Evolutionary conservation across 2,329 filamentous ascomycete genomes (phyloP).

Genomic region (Dendrostoma leiphaemia): DNA sequence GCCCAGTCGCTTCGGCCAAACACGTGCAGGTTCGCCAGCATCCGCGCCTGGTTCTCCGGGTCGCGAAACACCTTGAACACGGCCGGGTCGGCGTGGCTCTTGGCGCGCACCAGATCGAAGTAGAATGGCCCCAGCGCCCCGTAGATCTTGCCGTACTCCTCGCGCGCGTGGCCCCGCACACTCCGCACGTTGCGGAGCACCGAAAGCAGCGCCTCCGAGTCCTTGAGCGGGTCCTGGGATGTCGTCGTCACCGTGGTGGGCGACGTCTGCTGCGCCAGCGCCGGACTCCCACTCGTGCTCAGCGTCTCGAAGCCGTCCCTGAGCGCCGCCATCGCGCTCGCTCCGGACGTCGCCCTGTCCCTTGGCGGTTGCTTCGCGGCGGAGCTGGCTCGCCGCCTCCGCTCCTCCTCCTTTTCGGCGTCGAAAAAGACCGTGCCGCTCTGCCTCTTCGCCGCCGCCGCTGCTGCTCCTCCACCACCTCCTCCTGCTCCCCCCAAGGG

Average conservation of each 20-base stretch:
- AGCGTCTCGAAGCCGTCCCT: conserved; percentile 79
- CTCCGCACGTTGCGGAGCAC: conserved; percentile 72
- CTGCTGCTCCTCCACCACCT: conserved; percentile 6
- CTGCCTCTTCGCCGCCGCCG: conserved; percentile 19
- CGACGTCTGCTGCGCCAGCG: conserved; percentile 21
- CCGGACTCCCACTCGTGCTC: conserved; percentile 42
- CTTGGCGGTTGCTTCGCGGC: background rate
- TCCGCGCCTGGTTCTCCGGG: conserved; percentile 85
- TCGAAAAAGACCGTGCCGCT: conserved; percentile 30
- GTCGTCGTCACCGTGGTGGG: no score
- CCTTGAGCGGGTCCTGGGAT: conserved; percentile 46
- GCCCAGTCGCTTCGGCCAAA: conserved; percentile 83
- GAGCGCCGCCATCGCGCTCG: conserved; percentile 25
- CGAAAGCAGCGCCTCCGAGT: conserved; percentile 64
- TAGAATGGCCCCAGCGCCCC: conserved; percentile 88
- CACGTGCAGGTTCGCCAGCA: conserved; percentile 75
- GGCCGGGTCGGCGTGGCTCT: conserved; percentile 74
- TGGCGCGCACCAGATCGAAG: conserved; percentile 70
- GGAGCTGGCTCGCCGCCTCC: conserved; percentile 12
- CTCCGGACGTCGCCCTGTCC: conserved; percentile 30
- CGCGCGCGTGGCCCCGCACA: conserved; percentile 77
- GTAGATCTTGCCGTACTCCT: conserved; percentile 90
- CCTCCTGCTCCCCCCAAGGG: conserved; percentile 11
- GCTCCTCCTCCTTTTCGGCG: conserved; percentile 50
- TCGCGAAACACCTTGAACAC: conserved; percentile 85